Evolutionary conservation across 306 rosid genomes (phyloP), one percentile per base, ranked within the genome.

Genomic region (Fagus sylvatica): DNA sequence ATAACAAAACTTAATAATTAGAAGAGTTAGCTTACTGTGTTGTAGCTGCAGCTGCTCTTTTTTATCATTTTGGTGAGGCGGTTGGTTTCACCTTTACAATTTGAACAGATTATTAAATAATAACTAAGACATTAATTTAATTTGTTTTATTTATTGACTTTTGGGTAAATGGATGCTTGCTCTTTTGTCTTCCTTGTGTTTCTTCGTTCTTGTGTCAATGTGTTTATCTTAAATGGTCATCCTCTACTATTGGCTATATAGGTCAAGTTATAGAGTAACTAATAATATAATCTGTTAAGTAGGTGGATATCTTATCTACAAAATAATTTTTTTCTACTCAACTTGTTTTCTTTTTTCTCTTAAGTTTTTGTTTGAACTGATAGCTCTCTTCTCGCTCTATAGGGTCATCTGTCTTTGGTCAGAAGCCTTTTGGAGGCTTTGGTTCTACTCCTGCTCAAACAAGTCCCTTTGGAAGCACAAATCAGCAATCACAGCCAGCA

Each of bases 381-480:
- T 33, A 73, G 42, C 46, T 49, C 67, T 62, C 51, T 46, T 4
- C 51, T 10, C 9, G 9, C 15, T 3, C 51, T 46, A 46, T 46
- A 46, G 51, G 51, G 51, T 46, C 97, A 1, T 84, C 99, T 4
- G 90, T 66, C 69, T 96, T 96, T 80, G 94, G 97, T 67, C 98
- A 96, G 87, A 91, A 91, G 88, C 96, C 99, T 71, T 93, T 88
- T 82, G 98, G 97, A 68, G 96, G 84, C 56, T 96, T 93, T 87
- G 97, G 97, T 65, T 83, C 97, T 16, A 90, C 85, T 59, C 82
- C 96, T 55, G 72, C 94, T 80, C 96, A 87, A 87, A 53, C 94
- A 75, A 91, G 86, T 82, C 90, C 97, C 61, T 96, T 96, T 80
- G 97, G 97, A 78, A 83, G 85, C 77, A 72, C 97, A 43, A 46